Percentiles rank a stretch among this genome's conserved stretches.
phyloP scores from a whole-genome alignment of 2,329 filamentous ascomycete genomes.

The Monosporascus sp. region DNA sequence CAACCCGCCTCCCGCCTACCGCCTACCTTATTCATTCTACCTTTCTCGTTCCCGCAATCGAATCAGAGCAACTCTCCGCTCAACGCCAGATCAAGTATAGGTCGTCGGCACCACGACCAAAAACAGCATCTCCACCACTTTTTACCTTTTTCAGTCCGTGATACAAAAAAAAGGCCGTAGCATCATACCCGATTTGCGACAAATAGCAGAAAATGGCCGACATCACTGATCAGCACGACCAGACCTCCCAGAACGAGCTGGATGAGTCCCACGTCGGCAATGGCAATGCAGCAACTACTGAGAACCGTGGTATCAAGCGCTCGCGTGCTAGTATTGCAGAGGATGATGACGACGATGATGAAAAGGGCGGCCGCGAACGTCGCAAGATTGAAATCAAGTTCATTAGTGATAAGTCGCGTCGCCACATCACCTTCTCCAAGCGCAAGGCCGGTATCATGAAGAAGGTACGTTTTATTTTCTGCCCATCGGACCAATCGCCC shows the following conservation, averaged over 20 bases:
- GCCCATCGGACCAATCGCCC: conserved; percentile 12
- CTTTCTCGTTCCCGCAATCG: conserved; percentile 27
- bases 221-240: conserved; percentile 73
- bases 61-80: conserved; percentile 42
- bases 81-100: conserved; percentile 62
- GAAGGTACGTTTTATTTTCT: conserved; percentile 64
- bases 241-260: conserved; percentile 68
- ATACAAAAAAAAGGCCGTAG: conserved; percentile 32
- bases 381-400: conserved; percentile 99
- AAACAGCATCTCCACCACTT: conserved; percentile 57
- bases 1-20: conserved; percentile 1
- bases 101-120: conserved; percentile 62
- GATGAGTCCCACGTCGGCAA: conserved; percentile 73
- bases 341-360: conserved; percentile 95
- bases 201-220: conserved; percentile 60
- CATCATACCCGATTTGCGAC: background rate
- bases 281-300: conserved; percentile 59
- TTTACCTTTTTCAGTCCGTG: conserved; percentile 47
- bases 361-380: conserved; percentile 95
- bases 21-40: conserved; percentile 23
- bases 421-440: conserved; percentile 99
- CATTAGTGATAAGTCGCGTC: conserved; percentile 98
- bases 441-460: conserved; percentile 99
- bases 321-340: conserved; percentile 76
- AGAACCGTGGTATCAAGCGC: conserved; percentile 85